Conservation (phyloP, 768 basidiomycete species). For the Termitomyces sp. region DNA sequence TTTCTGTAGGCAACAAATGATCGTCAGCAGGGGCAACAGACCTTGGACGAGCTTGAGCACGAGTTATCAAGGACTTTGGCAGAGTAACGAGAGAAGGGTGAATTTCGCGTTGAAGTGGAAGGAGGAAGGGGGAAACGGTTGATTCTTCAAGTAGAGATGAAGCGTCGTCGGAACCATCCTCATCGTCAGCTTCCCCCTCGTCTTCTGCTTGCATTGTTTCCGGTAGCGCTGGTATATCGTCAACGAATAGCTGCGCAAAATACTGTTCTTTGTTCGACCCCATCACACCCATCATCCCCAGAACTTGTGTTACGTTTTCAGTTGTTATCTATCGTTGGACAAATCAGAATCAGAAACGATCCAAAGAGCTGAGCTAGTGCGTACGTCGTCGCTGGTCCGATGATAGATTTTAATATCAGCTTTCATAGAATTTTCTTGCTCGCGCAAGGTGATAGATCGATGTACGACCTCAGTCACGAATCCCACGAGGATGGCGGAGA, state of each 20-base stretch:
- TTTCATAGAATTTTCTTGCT: slow-evolving; percentile 56
- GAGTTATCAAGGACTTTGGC: slow-evolving; percentile 7
- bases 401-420: slow-evolving; percentile 57
- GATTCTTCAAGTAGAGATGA: slow-evolving; percentile 3
- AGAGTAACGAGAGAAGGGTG: slow-evolving; percentile 17
- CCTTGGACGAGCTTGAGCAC: background rate
- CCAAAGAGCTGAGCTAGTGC: slow-evolving; percentile 1
- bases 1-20: slow-evolving; percentile 17
- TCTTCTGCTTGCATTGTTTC: slow-evolving; percentile 1
- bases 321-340: slow-evolving; percentile 30
- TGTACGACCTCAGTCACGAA: slow-evolving; percentile 50
- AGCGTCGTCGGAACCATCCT: slow-evolving; percentile 1
- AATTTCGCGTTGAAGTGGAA: slow-evolving; percentile 19
- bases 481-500: slow-evolving; percentile 38
- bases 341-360: background rate
- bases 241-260: slow-evolving; percentile 29
- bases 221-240: background rate
- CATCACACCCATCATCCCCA: slow-evolving; percentile 39
- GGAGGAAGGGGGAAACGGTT: slow-evolving; percentile 9
- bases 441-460: slow-evolving; percentile 45
- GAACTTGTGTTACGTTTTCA: slow-evolving; percentile 40
- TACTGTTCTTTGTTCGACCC: slow-evolving; percentile 31
- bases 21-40: slow-evolving; percentile 1
- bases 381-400: slow-evolving; percentile 36
- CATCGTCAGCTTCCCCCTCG: slow-evolving; percentile 7